A percentile compares a stretch with the other conserved stretches of the same genome.
Evolutionary conservation across 2,329 filamentous ascomycete genomes (phyloP).

Genomic region (Kalmusia sp.): DNA sequence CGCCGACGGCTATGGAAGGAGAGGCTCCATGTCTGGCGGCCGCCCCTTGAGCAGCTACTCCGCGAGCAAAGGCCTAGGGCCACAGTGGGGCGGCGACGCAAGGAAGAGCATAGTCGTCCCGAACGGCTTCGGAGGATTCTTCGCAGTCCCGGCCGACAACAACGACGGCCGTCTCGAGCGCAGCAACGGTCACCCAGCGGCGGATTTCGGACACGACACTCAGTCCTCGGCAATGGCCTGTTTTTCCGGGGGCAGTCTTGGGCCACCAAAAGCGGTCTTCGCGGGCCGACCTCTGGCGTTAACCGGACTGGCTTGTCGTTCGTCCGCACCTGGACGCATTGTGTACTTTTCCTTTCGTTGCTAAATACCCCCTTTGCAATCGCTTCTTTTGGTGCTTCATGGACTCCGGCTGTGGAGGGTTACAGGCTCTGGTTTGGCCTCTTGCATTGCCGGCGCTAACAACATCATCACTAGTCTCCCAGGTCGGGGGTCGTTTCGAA

Average conservation of each 20-base stretch:
- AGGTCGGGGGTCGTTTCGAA: no score
- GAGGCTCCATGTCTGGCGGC: conserved; percentile 48
- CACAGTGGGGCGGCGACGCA: conserved; percentile 66
- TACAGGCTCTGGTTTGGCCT: neutral
- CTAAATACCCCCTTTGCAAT: conserved; percentile 11
- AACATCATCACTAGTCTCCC: no score
- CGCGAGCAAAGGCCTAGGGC: conserved; percentile 56
- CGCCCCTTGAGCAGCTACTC: conserved; percentile 55
- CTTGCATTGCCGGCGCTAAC: conserved; percentile 5
- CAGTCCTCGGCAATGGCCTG: conserved; percentile 26
- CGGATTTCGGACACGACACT: conserved; percentile 34
- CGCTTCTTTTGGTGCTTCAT: neutral
- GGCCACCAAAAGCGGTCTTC: conserved; percentile 43
- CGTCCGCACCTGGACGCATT: no score
- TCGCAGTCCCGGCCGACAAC: conserved; percentile 63
- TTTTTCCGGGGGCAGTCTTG: conserved; percentile 36
- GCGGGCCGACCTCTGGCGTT: conserved; percentile 46
- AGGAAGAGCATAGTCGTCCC: conserved; percentile 69
- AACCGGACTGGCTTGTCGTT: conserved; percentile 1
- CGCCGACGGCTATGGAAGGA: conserved; percentile 50
- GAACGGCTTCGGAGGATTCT: conserved; percentile 71
- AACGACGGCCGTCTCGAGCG: conserved; percentile 41
- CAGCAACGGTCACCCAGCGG: conserved; percentile 32
- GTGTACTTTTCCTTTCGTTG: neutral
- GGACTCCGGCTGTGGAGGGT: neutral